phyloP scores from a whole-genome alignment of 345 rosid species.

The Eucalyptus coolabah region DNA sequence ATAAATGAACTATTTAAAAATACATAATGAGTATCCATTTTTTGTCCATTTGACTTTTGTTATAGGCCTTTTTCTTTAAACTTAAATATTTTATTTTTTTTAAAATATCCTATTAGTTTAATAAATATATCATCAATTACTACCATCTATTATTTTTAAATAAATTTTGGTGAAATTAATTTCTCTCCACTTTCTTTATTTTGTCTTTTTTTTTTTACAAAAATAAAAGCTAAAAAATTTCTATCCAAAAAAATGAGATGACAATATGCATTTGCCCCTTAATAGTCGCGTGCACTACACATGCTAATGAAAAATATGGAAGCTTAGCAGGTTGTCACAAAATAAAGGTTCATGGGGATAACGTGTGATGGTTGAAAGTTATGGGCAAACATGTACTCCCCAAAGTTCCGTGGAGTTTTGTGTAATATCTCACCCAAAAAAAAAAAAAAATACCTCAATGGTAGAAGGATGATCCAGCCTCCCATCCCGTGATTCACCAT shows the following conservation, averaged over 20 bases:
- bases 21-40: not conserved
- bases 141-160: not conserved
- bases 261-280: not conserved
- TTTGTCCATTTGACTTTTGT: not conserved
- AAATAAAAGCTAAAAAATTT: not conserved
- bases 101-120: not conserved
- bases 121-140: not conserved
- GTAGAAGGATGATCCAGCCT: conserved; percentile 3
- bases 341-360: not conserved
- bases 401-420: not conserved
- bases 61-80: not conserved
- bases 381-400: not conserved
- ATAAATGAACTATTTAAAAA: not conserved
- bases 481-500: not conserved
- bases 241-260: not conserved
- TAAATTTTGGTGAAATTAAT: too few relatives aligned
- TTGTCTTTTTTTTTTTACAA: not conserved
- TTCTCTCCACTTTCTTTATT: too few relatives aligned
- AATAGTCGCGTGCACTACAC: not conserved
- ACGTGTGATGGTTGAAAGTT: not conserved
- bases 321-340: not conserved
- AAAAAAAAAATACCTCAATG: not conserved
- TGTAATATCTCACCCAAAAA: not conserved
- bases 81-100: not conserved
- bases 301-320: not conserved